phyloP scores from a whole-genome alignment of 2,329 filamentous ascomycete genomes.

The Metarhizium brunneum region DNA sequence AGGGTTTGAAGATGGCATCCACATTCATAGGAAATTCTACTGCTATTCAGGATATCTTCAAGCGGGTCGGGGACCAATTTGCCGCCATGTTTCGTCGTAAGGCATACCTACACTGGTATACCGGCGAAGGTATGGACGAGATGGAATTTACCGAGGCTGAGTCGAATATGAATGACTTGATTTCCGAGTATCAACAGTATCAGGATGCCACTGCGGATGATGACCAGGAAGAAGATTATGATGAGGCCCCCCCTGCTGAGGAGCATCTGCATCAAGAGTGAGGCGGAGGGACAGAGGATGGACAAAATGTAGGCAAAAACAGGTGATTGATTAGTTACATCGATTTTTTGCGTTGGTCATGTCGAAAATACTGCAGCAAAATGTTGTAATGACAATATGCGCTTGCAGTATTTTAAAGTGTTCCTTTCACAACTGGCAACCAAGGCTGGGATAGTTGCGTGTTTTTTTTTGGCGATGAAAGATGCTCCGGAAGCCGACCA shows the following conservation, averaged over 20 bases:
- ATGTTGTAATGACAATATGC: too few species aligned
- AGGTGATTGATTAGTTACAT: neutral
- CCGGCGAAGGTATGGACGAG: constrained; percentile 99
- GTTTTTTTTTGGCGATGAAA: neutral
- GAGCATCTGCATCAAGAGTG: constrained; percentile 17
- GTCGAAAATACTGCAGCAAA: too few species aligned
- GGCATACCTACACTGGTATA: constrained; percentile 99
- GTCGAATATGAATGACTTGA: constrained; percentile 99
- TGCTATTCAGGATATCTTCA: constrained; percentile 99
- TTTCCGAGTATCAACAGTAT: constrained; percentile 99
- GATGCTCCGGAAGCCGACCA: neutral
- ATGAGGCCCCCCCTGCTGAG: constrained; percentile 68
- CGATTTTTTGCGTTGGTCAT: too few species aligned
- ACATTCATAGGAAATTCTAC: constrained; percentile 99
- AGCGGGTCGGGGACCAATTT: constrained; percentile 99
- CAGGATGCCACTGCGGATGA: constrained; percentile 96
- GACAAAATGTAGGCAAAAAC: neutral
- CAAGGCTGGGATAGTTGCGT: too few species aligned
- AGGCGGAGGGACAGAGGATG: neutral
- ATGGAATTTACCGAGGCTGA: constrained; percentile 99
- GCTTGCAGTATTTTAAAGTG: too few species aligned
- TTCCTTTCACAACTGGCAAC: too few species aligned
- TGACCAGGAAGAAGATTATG: constrained; percentile 64
- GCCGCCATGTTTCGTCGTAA: constrained; percentile 99
- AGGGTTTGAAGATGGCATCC: constrained; percentile 95